phyloP scores from a whole-genome alignment of 1,284 basidiomycete species.

The Tremellales sp. region DNA sequence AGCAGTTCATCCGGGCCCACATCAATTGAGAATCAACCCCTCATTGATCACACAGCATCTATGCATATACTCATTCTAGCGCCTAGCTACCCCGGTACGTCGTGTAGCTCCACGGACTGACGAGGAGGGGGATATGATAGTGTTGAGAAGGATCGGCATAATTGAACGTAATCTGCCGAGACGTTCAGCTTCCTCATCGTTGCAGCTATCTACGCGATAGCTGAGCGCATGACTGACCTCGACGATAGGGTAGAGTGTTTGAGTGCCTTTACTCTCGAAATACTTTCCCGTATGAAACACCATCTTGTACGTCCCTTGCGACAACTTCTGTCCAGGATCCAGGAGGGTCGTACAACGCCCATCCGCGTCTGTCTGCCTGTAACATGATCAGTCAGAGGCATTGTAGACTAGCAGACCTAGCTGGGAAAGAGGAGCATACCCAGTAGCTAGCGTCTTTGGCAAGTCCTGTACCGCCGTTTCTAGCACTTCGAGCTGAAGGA shows the following conservation, averaged over 20 bases:
- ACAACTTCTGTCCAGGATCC: constrained; percentile 53
- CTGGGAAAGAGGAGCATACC: constrained; percentile 51
- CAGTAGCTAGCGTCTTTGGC: constrained; percentile 58
- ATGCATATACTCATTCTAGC: neutral
- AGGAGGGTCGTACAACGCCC: constrained; percentile 72
- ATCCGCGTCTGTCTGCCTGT: constrained; percentile 61
- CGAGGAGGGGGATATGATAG: constrained; percentile 84
- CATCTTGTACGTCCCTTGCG: constrained; percentile 70
- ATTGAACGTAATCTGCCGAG: constrained; percentile 65
- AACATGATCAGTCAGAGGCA: neutral
- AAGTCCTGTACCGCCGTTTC: constrained; percentile 18
- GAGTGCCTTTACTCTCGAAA: constrained; percentile 61
- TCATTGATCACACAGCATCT: neutral
- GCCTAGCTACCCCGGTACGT: constrained; percentile 79
- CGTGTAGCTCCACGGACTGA: constrained; percentile 88
- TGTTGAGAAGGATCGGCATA: constrained; percentile 69
- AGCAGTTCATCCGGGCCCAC: constrained; percentile 25
- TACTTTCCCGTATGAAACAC: constrained; percentile 78
- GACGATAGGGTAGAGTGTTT: constrained; percentile 74
- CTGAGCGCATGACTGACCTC: constrained; percentile 23
- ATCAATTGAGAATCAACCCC: neutral
- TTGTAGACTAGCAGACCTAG: neutral
- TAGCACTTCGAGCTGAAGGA: constrained; percentile 16
- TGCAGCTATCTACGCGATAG: neutral
- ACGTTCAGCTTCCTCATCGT: neutral